Evolutionary conservation across 805 yeast species (phyloP).

Genomic region (Metschnikowia colocasiae): DNA sequence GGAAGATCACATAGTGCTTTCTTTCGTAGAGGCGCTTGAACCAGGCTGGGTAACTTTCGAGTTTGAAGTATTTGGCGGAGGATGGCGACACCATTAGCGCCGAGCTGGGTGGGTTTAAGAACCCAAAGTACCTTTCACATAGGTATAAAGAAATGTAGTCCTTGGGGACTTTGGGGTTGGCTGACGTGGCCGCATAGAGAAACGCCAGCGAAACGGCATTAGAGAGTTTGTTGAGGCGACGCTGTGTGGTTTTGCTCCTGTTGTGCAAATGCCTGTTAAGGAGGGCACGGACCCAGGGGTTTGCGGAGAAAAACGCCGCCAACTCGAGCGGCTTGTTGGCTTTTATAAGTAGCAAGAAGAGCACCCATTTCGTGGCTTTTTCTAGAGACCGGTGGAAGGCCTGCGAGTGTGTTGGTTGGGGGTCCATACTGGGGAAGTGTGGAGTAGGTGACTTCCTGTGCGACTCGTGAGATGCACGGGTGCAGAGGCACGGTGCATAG

Average conservation of each 20-base stretch:
- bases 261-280: conserved; percentile 2
- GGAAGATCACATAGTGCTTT: conserved; percentile 34
- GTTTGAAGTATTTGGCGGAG: conserved; percentile 24
- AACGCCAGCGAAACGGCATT: conserved; percentile 24
- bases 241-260: conserved; percentile 8
- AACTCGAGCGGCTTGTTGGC: conserved; percentile 25
- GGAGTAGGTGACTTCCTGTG: not conserved
- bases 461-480: not conserved
- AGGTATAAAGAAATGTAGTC: conserved; percentile 37
- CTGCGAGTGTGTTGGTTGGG: not conserved
- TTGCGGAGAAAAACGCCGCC: conserved; percentile 31
- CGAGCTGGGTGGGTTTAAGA: conserved; percentile 33
- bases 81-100: conserved; percentile 28
- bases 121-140: conserved; percentile 29
- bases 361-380: conserved; percentile 29
- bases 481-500: no score
- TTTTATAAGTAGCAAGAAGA: conserved; percentile 23
- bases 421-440: conserved; percentile 1
- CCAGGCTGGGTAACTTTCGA: conserved; percentile 21
- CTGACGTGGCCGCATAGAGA: conserved; percentile 26
- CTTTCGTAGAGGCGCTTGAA: conserved; percentile 23
- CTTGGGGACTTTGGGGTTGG: conserved; percentile 29
- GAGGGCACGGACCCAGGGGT: conserved; percentile 26
- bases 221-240: conserved; percentile 20
- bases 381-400: conserved; percentile 7